Evolutionary conservation across 306 rosid genomes (phyloP), one percentile per base, ranked within the genome.

Genomic region (Cucurbita ficifolia): DNA sequence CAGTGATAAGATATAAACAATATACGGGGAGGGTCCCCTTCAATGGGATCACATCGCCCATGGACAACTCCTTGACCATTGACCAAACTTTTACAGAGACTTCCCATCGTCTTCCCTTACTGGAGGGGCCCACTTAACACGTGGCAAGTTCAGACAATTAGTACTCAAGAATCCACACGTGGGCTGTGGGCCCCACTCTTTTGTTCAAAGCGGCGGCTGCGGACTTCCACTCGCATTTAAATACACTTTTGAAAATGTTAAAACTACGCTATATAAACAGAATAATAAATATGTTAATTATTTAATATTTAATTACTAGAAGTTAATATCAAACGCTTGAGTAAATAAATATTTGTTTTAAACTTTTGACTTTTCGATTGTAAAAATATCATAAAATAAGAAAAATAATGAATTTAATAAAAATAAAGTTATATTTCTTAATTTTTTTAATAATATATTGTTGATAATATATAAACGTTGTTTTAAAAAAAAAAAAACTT

Each of bases 151-250:
- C 8, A 24, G 22, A 48, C 57, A 13, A 46, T 7, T 24, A 7
- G 56, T 13, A 8, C 8, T 0, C 6, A 69, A 48, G 8, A 42
- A 46, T 22, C 56, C 73, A 70, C 74, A 70, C 74, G 74, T 70
- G 74, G 74, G 57, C 0, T 46, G 22, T 46, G 57, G 73, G 43
- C 4, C 56, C 69, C 72, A 0, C 0, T 2, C 13, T 7, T 48
- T 24, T 69, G 55, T 69, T 69, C 57, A 69, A 48, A 29, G 74
- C 22, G 74, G 74, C 45, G 74, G 74, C 74, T 48, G 59, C 46
- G 74, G 74, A 50, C 45, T 70, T 48, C 14, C 45, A 4, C 12
- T 16, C 1, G 2, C 74, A 29, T 4, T 70, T 70, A 48, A 70
- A 70, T 70, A 16, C 29, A 38, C 74, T 70, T 70, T 70, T 69